Evolutionary conservation across 208 protist species (phyloP).

Genomic region (Leishmania mexicana): DNA sequence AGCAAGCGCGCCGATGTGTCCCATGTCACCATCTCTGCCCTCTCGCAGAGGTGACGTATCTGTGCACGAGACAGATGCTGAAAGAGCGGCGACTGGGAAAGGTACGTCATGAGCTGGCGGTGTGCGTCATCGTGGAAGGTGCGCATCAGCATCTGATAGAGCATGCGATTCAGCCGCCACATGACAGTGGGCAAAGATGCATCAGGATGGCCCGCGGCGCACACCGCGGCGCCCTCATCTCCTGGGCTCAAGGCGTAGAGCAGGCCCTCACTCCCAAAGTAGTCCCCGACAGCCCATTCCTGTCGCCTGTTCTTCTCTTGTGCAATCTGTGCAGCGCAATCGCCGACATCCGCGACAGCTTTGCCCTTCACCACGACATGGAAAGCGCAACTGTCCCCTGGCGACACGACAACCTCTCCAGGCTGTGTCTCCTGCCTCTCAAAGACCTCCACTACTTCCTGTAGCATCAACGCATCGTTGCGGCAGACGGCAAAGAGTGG

Average conservation of each 20-base stretch:
- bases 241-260: neutral
- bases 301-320: neutral
- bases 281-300: conserved; percentile 11
- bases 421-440: conserved; percentile 8
- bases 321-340: neutral
- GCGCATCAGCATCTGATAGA: conserved; percentile 17
- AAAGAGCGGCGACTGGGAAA: conserved; percentile 20
- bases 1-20: neutral
- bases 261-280: conserved; percentile 12
- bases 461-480: conserved; percentile 1
- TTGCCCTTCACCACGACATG: conserved; percentile 21
- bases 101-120: neutral
- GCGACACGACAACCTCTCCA: neutral
- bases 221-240: neutral
- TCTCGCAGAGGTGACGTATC: conserved; percentile 2
- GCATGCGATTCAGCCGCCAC: conserved; percentile 16
- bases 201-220: neutral
- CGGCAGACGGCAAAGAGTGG: conserved; percentile 16
- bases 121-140: conserved; percentile 8
- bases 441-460: conserved; percentile 16
- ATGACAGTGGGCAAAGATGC: conserved; percentile 2
- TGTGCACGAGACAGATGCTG: conserved; percentile 1
- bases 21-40: neutral
- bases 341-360: neutral
- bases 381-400: conserved; percentile 9